phyloP scores from a whole-genome alignment of 805 yeast species.

The Starmerella gropengiesseri region DNA sequence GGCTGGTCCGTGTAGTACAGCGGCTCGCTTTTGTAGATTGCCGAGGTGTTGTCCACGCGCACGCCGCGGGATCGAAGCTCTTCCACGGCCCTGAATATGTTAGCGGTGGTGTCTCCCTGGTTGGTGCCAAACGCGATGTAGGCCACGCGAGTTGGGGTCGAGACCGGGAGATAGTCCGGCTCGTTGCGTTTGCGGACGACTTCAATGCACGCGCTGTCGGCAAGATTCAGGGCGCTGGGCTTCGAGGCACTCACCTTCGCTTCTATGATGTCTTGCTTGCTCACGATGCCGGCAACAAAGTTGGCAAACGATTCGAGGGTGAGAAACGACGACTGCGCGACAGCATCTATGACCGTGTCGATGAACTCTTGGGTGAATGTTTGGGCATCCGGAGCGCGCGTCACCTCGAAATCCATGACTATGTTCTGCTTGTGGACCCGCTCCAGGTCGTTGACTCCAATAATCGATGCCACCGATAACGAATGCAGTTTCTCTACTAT shows the following conservation, averaged over 20 bases:
- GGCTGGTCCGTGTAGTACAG: conserved; percentile 80
- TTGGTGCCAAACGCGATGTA: conserved; percentile 87
- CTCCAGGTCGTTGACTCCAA: conserved; percentile 90
- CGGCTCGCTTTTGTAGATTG: conserved; percentile 79
- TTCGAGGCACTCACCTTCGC: conserved; percentile 60
- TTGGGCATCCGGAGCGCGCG: conserved; percentile 28
- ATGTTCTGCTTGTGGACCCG: conserved; percentile 72
- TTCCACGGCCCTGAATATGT: conserved; percentile 47
- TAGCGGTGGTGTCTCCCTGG: conserved; percentile 55
- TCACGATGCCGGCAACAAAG: conserved; percentile 51
- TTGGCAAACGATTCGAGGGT: conserved; percentile 89
- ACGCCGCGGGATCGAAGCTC: conserved; percentile 37
- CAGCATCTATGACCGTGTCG: conserved; percentile 39
- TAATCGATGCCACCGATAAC: conserved; percentile 56
- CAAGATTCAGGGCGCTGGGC: conserved; percentile 77
- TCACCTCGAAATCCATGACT: conserved; percentile 42
- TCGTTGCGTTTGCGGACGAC: conserved; percentile 41
- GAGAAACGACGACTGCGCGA: conserved; percentile 71
- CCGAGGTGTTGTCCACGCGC: conserved; percentile 50
- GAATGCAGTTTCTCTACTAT: conserved; percentile 24
- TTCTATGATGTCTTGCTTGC: conserved; percentile 34
- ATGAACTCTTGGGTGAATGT: conserved; percentile 18
- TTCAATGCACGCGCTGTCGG: conserved; percentile 85
- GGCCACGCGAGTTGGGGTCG: conserved; percentile 37
- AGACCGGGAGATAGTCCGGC: conserved; percentile 24